These are phyloP conservation scores for Penicillium antarcticum DNA, from an alignment of 495 filamentous ascomycete species.

Conservation along the genomic window DNA sequence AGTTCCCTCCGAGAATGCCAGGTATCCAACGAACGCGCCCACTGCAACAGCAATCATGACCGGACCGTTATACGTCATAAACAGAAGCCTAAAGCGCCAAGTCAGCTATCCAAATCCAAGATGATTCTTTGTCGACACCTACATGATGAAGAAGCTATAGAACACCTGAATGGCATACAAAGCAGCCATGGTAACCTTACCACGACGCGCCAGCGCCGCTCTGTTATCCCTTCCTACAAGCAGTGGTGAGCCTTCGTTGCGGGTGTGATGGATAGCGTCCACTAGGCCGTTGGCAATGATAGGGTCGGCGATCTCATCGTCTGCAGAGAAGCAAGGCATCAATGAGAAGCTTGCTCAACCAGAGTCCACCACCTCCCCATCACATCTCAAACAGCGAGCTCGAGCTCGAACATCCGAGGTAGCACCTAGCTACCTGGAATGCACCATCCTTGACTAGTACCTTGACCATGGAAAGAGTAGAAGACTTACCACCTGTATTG, in stretches of 20 bases:
- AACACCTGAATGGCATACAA: conserved; percentile 95
- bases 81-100: conserved; percentile 68
- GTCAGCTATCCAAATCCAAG: conserved; percentile 1
- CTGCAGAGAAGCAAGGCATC: conserved; percentile 35
- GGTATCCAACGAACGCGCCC: conserved; percentile 85
- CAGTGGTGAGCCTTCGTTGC: conserved; percentile 68
- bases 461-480: neutral
- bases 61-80: conserved; percentile 99
- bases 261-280: conserved; percentile 14
- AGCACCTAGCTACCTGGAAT: neutral
- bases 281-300: conserved; percentile 23
- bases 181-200: conserved; percentile 72
- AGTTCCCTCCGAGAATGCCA: conserved; percentile 70
- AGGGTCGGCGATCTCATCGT: conserved; percentile 43
- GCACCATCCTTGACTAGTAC: neutral
- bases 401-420: neutral
- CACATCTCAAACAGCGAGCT: neutral
- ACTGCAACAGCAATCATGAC: conserved; percentile 91
- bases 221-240: conserved; percentile 56
- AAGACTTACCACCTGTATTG: conserved; percentile 51
- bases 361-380: conserved; percentile 9
- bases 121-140: conserved; percentile 38
- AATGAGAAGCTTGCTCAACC: conserved; percentile 28
- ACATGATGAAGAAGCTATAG: conserved; percentile 99
- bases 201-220: conserved; percentile 47